phyloP scores from a whole-genome alignment of 2,329 filamentous ascomycete species.

The Xylaria sp. region DNA sequence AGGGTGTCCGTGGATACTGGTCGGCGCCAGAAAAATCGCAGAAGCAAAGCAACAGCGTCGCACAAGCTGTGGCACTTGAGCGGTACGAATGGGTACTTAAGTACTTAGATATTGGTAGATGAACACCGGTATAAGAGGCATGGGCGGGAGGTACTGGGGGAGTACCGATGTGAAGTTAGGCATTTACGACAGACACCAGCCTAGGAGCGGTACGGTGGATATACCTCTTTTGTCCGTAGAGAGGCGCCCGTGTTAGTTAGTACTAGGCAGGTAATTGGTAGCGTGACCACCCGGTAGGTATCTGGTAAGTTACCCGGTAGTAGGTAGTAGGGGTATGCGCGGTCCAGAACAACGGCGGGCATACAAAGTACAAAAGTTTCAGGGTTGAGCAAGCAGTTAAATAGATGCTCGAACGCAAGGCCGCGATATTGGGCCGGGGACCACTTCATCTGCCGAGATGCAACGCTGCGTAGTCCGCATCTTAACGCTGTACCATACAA shows the following conservation, averaged over 20 bases:
- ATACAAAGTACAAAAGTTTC: constrained; percentile 23
- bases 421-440: constrained; percentile 16
- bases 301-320: neutral
- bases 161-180: neutral
- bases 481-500: neutral
- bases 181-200: neutral
- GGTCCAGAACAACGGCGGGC: neutral
- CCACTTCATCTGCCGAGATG: constrained; percentile 31
- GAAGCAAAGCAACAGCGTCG: constrained; percentile 6
- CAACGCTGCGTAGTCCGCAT: constrained; percentile 11
- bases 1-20: constrained; percentile 3
- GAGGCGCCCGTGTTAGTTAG: too few relatives aligned
- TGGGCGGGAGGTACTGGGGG: neutral
- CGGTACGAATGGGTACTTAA: neutral
- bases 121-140: neutral
- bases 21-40: neutral
- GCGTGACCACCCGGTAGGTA: neutral
- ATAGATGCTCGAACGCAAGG: constrained; percentile 7
- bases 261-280: too few relatives aligned
- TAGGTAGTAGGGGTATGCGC: neutral
- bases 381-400: neutral
- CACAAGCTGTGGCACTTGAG: neutral
- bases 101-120: neutral
- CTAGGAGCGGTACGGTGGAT: neutral
- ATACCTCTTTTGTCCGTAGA: too few relatives aligned